Percentiles rank a stretch among this genome's conserved stretches.
These are phyloP conservation scores for Hordeum pubiflorum DNA, from an alignment of 202 grass and related monocot genomes.

Conservation along the genomic window DNA sequence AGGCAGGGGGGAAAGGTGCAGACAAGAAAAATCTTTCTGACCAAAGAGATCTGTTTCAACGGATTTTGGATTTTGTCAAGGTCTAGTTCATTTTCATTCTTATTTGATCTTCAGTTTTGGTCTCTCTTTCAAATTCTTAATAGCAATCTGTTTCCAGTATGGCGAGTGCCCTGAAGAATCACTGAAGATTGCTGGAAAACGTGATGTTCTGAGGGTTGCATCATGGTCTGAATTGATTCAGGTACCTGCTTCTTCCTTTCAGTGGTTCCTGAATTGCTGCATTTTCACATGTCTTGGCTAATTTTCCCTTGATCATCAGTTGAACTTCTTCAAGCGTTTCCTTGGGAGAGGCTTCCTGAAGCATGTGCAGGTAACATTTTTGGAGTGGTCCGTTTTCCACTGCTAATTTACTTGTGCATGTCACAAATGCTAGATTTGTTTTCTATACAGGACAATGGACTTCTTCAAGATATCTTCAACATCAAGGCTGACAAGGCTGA, in stretches of 20 bases:
- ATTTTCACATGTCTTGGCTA: slow-evolving; percentile 6
- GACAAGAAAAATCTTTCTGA: slow-evolving; percentile 98
- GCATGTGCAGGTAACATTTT: slow-evolving; percentile 61
- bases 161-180: slow-evolving; percentile 60
- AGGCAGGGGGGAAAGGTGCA: slow-evolving; percentile 86
- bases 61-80: slow-evolving; percentile 79
- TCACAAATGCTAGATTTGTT: not conserved
- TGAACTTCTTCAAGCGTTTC: slow-evolving; percentile 84
- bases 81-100: slow-evolving; percentile 27
- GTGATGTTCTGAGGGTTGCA: slow-evolving; percentile 54
- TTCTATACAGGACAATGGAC: slow-evolving; percentile 59
- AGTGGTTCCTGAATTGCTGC: not conserved
- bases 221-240: slow-evolving; percentile 84
- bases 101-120: not conserved
- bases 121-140: not conserved
- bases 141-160: slow-evolving; percentile 34
- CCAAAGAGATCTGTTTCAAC: slow-evolving; percentile 80
- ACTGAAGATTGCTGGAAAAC: slow-evolving; percentile 68
- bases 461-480: slow-evolving; percentile 83
- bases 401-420: not conserved
- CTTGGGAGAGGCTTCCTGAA: slow-evolving; percentile 91
- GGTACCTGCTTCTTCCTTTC: slow-evolving; percentile 32
- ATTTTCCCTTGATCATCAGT: slow-evolving; percentile 42
- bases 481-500: slow-evolving; percentile 54
- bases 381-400: not conserved